phyloP scores from a whole-genome alignment of 2,329 filamentous ascomycete species.

The Teratosphaeria nubilosa region DNA sequence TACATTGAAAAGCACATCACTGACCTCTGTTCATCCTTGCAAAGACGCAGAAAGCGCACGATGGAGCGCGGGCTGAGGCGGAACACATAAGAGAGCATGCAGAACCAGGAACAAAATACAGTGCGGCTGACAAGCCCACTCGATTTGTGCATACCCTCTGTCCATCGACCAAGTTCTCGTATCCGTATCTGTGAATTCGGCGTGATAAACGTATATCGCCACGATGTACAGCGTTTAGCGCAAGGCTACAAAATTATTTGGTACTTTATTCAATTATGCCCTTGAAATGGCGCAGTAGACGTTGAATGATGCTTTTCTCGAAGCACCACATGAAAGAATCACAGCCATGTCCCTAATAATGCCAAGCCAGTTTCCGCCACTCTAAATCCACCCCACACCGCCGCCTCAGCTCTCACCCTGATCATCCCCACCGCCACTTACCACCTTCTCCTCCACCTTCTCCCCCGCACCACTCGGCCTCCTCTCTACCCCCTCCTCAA shows the following conservation, averaged over 20 bases:
- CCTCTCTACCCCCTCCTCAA: constrained; percentile 24
- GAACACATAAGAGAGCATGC: no score
- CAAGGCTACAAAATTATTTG: no score
- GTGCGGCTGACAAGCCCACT: no score
- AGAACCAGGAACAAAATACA: no score
- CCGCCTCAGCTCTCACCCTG: background rate
- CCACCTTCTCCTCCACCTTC: constrained; percentile 27
- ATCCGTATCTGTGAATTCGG: no score
- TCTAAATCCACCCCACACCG: background rate
- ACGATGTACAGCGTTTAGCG: no score
- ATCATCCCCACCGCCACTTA: constrained; percentile 4
- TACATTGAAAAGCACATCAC: background rate
- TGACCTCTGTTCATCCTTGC: background rate
- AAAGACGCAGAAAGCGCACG: background rate
- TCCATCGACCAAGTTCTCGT: no score
- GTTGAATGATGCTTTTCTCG: no score
- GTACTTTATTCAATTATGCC: no score
- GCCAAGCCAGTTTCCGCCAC: background rate
- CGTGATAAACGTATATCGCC: no score
- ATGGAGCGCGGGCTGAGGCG: background rate
- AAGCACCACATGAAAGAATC: background rate
- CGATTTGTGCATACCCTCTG: no score
- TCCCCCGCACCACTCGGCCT: constrained; percentile 34
- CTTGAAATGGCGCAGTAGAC: no score
- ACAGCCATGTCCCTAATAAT: background rate